phyloP scores from a whole-genome alignment of 768 basidiomycete species.

The Suillus ampliporus region DNA sequence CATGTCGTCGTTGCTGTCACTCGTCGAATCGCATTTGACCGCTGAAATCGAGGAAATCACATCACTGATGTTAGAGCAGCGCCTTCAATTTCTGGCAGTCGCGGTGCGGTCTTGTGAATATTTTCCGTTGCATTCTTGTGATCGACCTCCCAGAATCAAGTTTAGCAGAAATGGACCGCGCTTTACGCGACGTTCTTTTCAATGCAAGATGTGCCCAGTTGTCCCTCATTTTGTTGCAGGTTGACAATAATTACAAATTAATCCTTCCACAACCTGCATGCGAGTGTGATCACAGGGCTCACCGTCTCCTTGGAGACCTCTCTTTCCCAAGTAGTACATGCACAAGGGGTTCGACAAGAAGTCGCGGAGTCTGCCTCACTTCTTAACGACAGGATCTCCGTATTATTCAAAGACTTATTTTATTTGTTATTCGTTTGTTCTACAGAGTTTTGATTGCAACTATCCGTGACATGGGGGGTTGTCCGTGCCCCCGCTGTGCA shows the following conservation, averaged over 20 bases:
- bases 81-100: constrained; percentile 3
- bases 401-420: too few relatives aligned
- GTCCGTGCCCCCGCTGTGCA: too few relatives aligned
- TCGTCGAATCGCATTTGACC: constrained; percentile 1
- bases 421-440: too few relatives aligned
- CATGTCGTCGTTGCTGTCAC: constrained; percentile 23
- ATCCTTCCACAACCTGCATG: constrained; percentile 13
- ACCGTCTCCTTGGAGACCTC: constrained; percentile 38
- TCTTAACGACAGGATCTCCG: constrained; percentile 44
- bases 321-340: constrained; percentile 33
- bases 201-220: constrained; percentile 36
- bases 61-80: background rate
- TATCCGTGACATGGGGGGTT: too few relatives aligned
- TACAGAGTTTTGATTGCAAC: too few relatives aligned
- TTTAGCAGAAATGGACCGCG: constrained; percentile 34
- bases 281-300: background rate
- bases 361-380: constrained; percentile 40
- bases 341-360: constrained; percentile 43
- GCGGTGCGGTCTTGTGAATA: constrained; percentile 24
- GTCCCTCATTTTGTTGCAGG: constrained; percentile 17
- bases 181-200: constrained; percentile 29
- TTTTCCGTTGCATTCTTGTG: constrained; percentile 12
- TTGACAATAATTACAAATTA: constrained; percentile 21
- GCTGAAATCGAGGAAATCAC: background rate
- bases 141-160: constrained; percentile 31